phyloP scores from a whole-genome alignment of 1,284 basidiomycete species.

The Dichomitus squalens region DNA sequence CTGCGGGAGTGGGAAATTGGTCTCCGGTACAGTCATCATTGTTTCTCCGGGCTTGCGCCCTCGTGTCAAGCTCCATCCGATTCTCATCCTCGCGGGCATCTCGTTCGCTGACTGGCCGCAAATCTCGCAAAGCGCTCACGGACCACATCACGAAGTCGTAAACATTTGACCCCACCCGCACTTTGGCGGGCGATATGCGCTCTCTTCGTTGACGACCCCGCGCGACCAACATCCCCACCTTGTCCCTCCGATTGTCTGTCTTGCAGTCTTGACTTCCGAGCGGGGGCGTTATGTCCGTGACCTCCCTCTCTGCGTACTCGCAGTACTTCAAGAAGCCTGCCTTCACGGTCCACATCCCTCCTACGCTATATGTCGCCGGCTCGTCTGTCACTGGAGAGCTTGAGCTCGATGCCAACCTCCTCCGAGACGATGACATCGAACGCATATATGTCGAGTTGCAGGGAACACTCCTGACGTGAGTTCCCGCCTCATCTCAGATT shows the following conservation, averaged over 20 bases:
- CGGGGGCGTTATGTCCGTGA: background rate
- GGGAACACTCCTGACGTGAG: conserved; percentile 8
- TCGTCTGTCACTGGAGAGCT: background rate
- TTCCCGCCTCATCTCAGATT: background rate
- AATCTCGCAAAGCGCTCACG: too few relatives aligned
- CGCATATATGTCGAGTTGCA: background rate
- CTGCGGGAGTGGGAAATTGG: too few relatives aligned
- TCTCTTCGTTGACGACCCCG: too few relatives aligned
- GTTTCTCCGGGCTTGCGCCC: background rate
- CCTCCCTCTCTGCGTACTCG: background rate
- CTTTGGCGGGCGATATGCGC: too few relatives aligned
- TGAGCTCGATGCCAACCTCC: background rate
- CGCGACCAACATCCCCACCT: too few relatives aligned
- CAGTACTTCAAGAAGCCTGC: conserved; percentile 8
- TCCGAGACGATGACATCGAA: background rate
- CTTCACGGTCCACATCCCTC: conserved; percentile 14
- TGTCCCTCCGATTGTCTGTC: too few relatives aligned
- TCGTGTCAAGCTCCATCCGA: conserved; percentile 2
- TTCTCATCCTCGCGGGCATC: background rate
- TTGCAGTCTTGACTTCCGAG: too few relatives aligned
- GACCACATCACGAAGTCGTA: too few relatives aligned
- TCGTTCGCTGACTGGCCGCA: background rate
- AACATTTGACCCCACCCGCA: too few relatives aligned
- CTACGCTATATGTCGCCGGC: conserved; percentile 10
- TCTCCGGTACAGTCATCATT: background rate